A percentile compares a stretch with the other conserved stretches of the same genome.
These are phyloP conservation scores for Lactarius hatsudake DNA, from an alignment of 768 basidiomycete species.

Conservation along the genomic window DNA sequence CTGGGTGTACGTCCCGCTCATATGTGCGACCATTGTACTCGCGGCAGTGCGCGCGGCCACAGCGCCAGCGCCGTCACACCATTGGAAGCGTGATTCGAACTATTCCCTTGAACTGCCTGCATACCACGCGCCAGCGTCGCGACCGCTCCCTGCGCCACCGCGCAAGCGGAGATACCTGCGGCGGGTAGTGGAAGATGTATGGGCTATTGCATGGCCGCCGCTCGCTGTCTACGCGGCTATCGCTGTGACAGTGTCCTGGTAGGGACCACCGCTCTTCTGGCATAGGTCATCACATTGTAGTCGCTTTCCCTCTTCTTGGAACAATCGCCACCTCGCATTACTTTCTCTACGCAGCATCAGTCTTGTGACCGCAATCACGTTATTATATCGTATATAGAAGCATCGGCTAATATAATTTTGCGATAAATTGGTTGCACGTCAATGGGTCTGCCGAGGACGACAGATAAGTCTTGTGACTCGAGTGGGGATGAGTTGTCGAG, in stretches of 20 bases:
- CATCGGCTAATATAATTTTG: not conserved
- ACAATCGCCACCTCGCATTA: not conserved
- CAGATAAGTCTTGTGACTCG: too few species aligned
- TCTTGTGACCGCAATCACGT: not conserved
- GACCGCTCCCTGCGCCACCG: not conserved
- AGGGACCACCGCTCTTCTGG: not conserved
- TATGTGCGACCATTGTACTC: conserved; percentile 54
- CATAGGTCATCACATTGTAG: not conserved
- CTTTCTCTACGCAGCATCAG: not conserved
- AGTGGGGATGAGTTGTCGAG: too few species aligned
- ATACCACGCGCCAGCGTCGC: not conserved
- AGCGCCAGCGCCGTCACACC: not conserved
- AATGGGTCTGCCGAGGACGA: too few species aligned
- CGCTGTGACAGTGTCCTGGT: not conserved
- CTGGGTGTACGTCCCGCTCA: conserved; percentile 64
- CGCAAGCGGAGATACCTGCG: not conserved
- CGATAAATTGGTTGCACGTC: not conserved
- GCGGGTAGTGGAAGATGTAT: not conserved
- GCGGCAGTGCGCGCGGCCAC: conserved; percentile 34
- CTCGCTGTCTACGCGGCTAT: conserved; percentile 8
- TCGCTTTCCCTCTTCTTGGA: not conserved
- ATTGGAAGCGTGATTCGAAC: not conserved
- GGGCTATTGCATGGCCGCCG: conserved; percentile 15
- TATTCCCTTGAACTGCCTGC: not conserved
- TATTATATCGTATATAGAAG: not conserved